A percentile compares a stretch with the other conserved stretches of the same genome.
phyloP scores from a whole-genome alignment of 2,329 filamentous ascomycete species.

The Ustulina deusta region DNA sequence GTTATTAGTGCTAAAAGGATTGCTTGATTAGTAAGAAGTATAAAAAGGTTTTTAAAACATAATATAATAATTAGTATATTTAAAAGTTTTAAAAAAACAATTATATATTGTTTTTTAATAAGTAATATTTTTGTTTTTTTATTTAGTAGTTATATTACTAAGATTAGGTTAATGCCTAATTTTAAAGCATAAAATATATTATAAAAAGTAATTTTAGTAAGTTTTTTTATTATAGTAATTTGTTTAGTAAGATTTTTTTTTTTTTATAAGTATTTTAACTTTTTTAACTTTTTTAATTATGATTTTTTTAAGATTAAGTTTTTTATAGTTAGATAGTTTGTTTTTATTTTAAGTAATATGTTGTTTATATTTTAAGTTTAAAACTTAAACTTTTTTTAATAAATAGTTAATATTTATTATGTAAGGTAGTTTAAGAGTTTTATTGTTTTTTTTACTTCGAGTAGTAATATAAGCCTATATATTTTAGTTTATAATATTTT shows the following conservation, averaged over 20 bases:
- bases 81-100: neutral
- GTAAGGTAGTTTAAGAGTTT: neutral
- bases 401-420: conserved; percentile 5
- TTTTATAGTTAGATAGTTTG: conserved; percentile 6
- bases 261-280: conserved; percentile 12
- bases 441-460: too few relatives aligned
- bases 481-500: too few relatives aligned
- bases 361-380: conserved; percentile 15
- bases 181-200: conserved; percentile 9
- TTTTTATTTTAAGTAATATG: conserved; percentile 15
- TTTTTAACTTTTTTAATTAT: conserved; percentile 1
- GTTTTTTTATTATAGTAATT: neutral
- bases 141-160: conserved; percentile 11
- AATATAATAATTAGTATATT: neutral
- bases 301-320: conserved; percentile 9
- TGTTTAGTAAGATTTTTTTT: conserved; percentile 1
- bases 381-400: conserved; percentile 2
- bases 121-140: conserved; percentile 8
- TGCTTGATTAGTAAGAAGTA: neutral
- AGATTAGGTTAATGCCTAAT: conserved; percentile 9
- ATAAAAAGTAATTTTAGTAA: conserved; percentile 8
- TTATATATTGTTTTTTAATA: conserved; percentile 12
- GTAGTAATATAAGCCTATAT: too few relatives aligned
- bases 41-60: conserved; percentile 2
- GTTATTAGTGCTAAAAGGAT: neutral